phyloP scores from a whole-genome alignment of 352 stramenopile genomes.

The Phytophthora cryptogea region DNA sequence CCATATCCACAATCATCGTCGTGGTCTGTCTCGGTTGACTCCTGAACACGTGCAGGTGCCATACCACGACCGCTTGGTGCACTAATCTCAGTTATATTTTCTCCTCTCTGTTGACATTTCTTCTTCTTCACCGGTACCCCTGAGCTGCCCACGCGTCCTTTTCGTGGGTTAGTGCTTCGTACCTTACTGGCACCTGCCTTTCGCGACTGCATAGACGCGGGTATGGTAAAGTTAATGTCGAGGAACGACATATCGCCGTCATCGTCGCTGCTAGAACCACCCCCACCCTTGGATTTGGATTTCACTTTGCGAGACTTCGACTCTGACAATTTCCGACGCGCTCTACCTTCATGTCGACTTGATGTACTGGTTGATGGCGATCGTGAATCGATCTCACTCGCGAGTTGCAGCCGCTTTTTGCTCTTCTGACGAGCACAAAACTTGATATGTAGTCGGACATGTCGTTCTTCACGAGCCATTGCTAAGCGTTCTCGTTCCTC shows the following conservation, averaged over 20 bases:
- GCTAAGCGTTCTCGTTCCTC: slow-evolving; percentile 66
- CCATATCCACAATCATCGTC: slow-evolving; percentile 69
- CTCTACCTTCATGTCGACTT: slow-evolving; percentile 7
- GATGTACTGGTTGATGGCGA: slow-evolving; percentile 12
- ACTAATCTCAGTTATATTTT: too few species aligned
- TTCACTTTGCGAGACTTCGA: slow-evolving; percentile 10
- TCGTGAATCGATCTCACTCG: slow-evolving; percentile 20
- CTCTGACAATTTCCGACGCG: slow-evolving; percentile 7
- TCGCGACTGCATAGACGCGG: slow-evolving; percentile 35
- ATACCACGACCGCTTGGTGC: neutral
- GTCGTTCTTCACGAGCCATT: slow-evolving; percentile 77
- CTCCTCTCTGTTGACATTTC: neutral
- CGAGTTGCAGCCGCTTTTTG: slow-evolving; percentile 25
- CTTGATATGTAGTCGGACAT: slow-evolving; percentile 55
- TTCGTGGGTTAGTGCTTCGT: slow-evolving; percentile 24
- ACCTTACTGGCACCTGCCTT: slow-evolving; percentile 17
- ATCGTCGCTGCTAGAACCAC: slow-evolving; percentile 25
- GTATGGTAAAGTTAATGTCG: slow-evolving; percentile 52
- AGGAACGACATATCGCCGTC: slow-evolving; percentile 52
- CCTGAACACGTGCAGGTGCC: neutral
- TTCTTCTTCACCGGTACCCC: slow-evolving; percentile 7
- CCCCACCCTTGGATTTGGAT: slow-evolving; percentile 10
- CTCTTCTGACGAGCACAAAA: slow-evolving; percentile 31
- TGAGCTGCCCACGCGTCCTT: slow-evolving; percentile 1
- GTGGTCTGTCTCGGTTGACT: slow-evolving; percentile 22